Evolutionary conservation across 208 protist species (phyloP).

Genomic region (Naegleria fowleri): DNA sequence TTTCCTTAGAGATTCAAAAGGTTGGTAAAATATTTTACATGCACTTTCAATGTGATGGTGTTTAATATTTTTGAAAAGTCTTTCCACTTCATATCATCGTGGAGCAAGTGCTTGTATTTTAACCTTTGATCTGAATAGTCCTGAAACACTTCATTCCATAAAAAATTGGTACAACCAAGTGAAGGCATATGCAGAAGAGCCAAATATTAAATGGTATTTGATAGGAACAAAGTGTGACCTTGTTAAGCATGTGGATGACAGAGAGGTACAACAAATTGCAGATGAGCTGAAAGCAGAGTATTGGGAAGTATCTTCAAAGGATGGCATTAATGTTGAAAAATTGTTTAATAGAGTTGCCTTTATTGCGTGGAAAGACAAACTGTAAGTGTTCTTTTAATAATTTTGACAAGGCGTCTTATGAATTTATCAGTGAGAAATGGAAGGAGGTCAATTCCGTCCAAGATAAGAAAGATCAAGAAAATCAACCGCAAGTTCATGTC

Average conservation of each 20-base stretch:
- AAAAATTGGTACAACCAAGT: not conserved
- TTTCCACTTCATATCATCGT: not conserved
- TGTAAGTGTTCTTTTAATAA: too few species aligned
- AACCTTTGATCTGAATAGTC: not conserved
- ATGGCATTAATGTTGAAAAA: not conserved
- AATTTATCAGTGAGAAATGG: too few species aligned
- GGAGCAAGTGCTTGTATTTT: not conserved
- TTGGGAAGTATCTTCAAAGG: conserved; percentile 19
- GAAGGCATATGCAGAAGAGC: not conserved
- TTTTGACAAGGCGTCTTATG: too few species aligned
- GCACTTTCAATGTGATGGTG: too few species aligned
- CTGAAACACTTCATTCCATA: not conserved
- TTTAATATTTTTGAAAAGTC: not conserved
- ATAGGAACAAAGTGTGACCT: not conserved
- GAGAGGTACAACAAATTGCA: not conserved
- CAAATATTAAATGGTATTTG: not conserved
- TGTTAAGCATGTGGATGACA: not conserved
- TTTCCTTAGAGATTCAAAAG: not conserved
- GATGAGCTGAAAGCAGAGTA: not conserved
- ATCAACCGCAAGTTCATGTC: too few species aligned
- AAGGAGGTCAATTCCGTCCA: too few species aligned
- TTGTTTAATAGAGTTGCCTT: not conserved
- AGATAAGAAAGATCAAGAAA: too few species aligned
- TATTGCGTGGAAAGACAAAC: not conserved
- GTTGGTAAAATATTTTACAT: too few species aligned